Evolutionary conservation across 176 grass and related monocot species (phyloP), one percentile per base, ranked within the genome.

Genomic region (Tillandsia leiboldiana): DNA sequence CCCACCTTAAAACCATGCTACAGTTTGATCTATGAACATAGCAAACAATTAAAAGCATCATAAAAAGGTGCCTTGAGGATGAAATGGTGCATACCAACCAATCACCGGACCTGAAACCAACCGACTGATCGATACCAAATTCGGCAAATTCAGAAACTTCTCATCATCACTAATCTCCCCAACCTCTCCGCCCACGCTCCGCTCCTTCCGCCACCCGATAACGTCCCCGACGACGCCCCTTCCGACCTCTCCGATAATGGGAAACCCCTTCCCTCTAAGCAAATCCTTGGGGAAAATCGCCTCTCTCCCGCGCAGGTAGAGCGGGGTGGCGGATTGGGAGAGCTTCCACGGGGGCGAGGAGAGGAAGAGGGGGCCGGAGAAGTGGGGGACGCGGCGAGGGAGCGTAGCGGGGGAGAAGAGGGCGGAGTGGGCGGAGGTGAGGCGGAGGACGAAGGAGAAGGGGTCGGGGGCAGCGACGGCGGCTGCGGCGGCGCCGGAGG

Each of bases 81-180:
- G 14, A 18, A 7, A 61, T 61, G 10, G 17, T 53, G 64, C 76
- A 75, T 68, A 97, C 93, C 86, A 97, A 68, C 89, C 93, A 75
- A 97, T 97, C 53, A 87, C 72, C 49, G 89, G 89, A 14, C 93
- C 93, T 8, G 93, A 97, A 12, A 83, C 73, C 93, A 97, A 90
- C 64, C 93, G 81, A 53, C 84, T 83, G 73, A 97, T 85, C 53
- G 93, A 96, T 67, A 96, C 83, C 73, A 92, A 79, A 90, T 96
- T 96, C 28, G 93, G 89, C 42, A 89, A 83, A 87, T 96, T 96
- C 73, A 96, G 79, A 70, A 96, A 85, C 74, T 61, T 90, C 33
- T 96, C 93, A 24, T 73, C 51, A 75, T 65, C 62, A 6, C 50
- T 29, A 8, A 61, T 70, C 33, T 8, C 70, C 53, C 23, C 26